Conservation (phyloP, 1,139 yeast genomes). For the Sugiyamaella pinicola region DNA sequence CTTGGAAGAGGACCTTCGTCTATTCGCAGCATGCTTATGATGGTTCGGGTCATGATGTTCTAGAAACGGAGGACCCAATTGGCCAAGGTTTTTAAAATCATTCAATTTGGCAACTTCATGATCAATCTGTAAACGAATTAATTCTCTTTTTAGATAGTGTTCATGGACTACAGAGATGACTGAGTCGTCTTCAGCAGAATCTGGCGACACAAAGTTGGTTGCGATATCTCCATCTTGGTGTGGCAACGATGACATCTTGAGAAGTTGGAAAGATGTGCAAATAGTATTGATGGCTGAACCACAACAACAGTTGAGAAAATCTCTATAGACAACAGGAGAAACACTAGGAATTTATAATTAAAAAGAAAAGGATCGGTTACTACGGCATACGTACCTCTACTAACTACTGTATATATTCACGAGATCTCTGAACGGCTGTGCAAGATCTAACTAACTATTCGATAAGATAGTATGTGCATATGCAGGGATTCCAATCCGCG, state of each 20-base stretch:
- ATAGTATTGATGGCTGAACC: not conserved
- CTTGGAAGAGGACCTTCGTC: constrained; percentile 7
- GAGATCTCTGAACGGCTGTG: not conserved
- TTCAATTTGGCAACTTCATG: constrained; percentile 62
- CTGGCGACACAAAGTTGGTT: constrained; percentile 4
- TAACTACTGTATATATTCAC: not conserved
- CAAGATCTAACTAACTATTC: not conserved
- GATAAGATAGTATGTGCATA: not conserved
- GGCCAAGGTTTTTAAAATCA: constrained; percentile 59
- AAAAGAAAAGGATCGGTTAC: not conserved
- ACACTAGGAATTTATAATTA: not conserved
- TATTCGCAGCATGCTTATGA: not conserved
- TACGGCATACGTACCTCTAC: not conserved
- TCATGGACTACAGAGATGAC: constrained; percentile 51
- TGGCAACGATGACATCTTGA: constrained; percentile 2
- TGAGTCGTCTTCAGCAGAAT: not conserved
- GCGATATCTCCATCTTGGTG: constrained; percentile 8
- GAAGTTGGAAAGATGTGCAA: not conserved
- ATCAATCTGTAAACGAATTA: constrained; percentile 62
- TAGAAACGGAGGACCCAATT: constrained; percentile 74
- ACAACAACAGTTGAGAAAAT: not conserved
- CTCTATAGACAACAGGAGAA: not conserved
- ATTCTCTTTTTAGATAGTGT: constrained; percentile 81
- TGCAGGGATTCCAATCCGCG: not conserved
- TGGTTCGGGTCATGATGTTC: constrained; percentile 35